Evolutionary conservation across 2,329 filamentous ascomycete species (phyloP), one percentile per base, ranked within the genome.

Genomic region (Rutstroemia sp.): DNA sequence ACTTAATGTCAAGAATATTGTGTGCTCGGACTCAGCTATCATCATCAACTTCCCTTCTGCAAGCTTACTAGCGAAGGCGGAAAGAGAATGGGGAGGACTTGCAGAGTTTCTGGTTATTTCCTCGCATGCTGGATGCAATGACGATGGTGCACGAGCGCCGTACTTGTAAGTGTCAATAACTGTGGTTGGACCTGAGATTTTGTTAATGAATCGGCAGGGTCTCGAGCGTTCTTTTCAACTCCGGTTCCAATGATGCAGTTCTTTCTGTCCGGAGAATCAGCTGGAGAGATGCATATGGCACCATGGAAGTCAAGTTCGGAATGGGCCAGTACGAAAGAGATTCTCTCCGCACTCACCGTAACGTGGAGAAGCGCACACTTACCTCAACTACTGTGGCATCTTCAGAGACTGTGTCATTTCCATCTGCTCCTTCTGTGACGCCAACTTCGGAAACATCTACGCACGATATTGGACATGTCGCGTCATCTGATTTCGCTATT

Each of bases 261-360:
- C 54, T 62, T 30, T 56, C 52, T 10, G 56, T 55, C 3, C 27
- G 19, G 17, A 25, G 34, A 17, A 23, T 63, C 9, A 23, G 42
- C 39, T 63, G 60, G 58, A 51, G 38, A 25, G 54, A 56, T 27
- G 54, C 61, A 2, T 63, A 61, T 21, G 50, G 60, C 9, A 54
- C 52, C 0, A 62, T 62, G 61, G 60, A 53, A 7, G 52, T 62
- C 2, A 60, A 56, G 16, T 62, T 63, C 19, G 60, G 61, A 23
- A 54, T 56, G 34, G 50, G 49, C 10, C 52, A 48, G 39, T 58
- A 58, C 14, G 45, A 55, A 12, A 12, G 41, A 17, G 47, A n/a
- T 47, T 50, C 52, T 6, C 37, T 63, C 14, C 59, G 60, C 39
- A 14, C 27, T 17, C 44, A 57, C 2, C 17, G 23, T 16, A 25